Conservation (phyloP, 306 rosid genomes). For the Pyrus pyrifolia region DNA sequence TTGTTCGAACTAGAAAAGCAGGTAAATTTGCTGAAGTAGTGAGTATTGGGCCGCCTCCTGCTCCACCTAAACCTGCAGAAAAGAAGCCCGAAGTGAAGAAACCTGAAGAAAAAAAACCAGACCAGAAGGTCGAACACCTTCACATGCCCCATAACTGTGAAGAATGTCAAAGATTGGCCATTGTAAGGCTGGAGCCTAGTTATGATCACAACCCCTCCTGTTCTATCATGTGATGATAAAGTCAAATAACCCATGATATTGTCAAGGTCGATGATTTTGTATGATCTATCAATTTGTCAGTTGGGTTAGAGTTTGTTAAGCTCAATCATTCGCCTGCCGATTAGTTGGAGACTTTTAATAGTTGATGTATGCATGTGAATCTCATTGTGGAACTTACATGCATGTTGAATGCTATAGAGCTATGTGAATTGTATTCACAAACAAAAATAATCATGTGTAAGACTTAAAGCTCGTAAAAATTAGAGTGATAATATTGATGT, state of each 20-base stretch:
- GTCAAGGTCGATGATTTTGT: not conserved
- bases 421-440: not conserved
- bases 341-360: not conserved
- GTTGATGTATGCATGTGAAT: not conserved
- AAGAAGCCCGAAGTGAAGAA: constrained; percentile 29
- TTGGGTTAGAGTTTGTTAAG: not conserved
- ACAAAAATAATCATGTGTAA: not conserved
- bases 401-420: not conserved
- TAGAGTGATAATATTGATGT: not conserved
- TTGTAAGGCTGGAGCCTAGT: constrained; percentile 14
- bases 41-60: constrained; percentile 53
- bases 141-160: constrained; percentile 16
- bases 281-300: not conserved
- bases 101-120: constrained; percentile 16
- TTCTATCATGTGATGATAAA: constrained; percentile 23
- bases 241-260: not conserved
- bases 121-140: not conserved
- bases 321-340: not conserved
- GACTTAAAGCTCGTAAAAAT: too few relatives aligned
- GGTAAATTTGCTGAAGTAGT: constrained; percentile 44
- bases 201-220: constrained; percentile 46
- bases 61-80: constrained; percentile 29
- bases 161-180: not conserved
- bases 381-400: not conserved
- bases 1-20: constrained; percentile 38